Conservation (phyloP, 495 filamentous ascomycete species). For the Penicillium canescens region DNA sequence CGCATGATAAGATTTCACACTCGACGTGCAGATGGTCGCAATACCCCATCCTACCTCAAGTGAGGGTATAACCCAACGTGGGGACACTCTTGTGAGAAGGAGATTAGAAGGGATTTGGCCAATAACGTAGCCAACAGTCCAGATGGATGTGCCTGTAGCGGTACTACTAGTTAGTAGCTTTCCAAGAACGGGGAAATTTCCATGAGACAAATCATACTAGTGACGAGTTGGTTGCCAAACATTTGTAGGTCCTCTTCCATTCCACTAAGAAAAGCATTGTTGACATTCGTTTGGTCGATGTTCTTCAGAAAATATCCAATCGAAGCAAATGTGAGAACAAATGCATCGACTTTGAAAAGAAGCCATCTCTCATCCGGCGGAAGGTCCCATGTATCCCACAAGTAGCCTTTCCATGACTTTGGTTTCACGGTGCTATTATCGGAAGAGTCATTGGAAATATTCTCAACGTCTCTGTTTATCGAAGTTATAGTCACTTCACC, state of each 20-base stretch:
- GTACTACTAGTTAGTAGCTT: constrained; percentile 39
- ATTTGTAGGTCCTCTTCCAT: constrained; percentile 42
- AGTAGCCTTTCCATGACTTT: constrained; percentile 31
- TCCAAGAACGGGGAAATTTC: constrained; percentile 17
- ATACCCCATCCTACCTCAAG: constrained; percentile 52
- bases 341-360: constrained; percentile 55
- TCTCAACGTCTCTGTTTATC: constrained; percentile 1
- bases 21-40: constrained; percentile 41
- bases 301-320: constrained; percentile 55
- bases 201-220: constrained; percentile 2
- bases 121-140: constrained; percentile 59
- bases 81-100: constrained; percentile 50
- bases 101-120: constrained; percentile 58
- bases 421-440: background rate
- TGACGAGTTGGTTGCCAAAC: constrained; percentile 21
- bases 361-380: constrained; percentile 53
- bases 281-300: constrained; percentile 53
- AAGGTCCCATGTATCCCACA: constrained; percentile 58
- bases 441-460: background rate
- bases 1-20: constrained; percentile 38
- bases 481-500: background rate
- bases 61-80: constrained; percentile 31
- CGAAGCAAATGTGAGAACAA: constrained; percentile 50
- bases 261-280: constrained; percentile 44
- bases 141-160: constrained; percentile 39